These are phyloP conservation scores for Agarophyton chilense DNA, from an alignment of 23 red algal species.

Conservation along the genomic window DNA sequence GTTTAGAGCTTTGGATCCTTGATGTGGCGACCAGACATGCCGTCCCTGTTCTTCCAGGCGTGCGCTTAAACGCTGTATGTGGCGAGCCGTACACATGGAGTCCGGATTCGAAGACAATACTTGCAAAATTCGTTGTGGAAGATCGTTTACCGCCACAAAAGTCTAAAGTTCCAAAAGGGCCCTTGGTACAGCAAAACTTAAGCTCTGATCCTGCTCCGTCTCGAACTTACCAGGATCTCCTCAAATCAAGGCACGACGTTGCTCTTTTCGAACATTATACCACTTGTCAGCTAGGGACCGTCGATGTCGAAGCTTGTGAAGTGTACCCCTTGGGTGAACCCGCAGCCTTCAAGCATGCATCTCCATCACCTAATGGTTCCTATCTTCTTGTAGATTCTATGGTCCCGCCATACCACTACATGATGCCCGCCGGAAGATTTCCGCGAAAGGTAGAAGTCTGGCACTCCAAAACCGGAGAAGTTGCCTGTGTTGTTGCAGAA, in stretches of 20 bases:
- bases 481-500: slow-evolving; percentile 70
- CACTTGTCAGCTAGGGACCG: slow-evolving; percentile 62
- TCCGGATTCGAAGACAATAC: slow-evolving; percentile 65
- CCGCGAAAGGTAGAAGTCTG: slow-evolving; percentile 87
- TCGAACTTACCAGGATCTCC: slow-evolving; percentile 83
- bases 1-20: slow-evolving; percentile 83
- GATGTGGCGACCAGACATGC: slow-evolving; percentile 59
- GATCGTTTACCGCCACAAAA: slow-evolving; percentile 48
- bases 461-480: slow-evolving; percentile 26
- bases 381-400: slow-evolving; percentile 90
- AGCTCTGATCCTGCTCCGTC: slow-evolving; percentile 55
- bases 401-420: slow-evolving; percentile 69
- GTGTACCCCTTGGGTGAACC: slow-evolving; percentile 44
- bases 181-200: slow-evolving; percentile 72
- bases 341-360: slow-evolving; percentile 64
- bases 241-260: slow-evolving; percentile 80
- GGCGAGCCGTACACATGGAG: slow-evolving; percentile 86
- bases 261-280: slow-evolving; percentile 87
- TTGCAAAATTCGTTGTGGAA: slow-evolving; percentile 83
- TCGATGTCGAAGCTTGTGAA: slow-evolving; percentile 68
- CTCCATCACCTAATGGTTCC: slow-evolving; percentile 77
- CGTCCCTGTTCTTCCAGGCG: slow-evolving; percentile 33
- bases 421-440: slow-evolving; percentile 89
- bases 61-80: slow-evolving; percentile 80
- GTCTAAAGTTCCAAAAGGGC: slow-evolving; percentile 71